Evolutionary conservation across 2,329 filamentous ascomycete species (phyloP).

Genomic region (Seiridium unicorne): DNA sequence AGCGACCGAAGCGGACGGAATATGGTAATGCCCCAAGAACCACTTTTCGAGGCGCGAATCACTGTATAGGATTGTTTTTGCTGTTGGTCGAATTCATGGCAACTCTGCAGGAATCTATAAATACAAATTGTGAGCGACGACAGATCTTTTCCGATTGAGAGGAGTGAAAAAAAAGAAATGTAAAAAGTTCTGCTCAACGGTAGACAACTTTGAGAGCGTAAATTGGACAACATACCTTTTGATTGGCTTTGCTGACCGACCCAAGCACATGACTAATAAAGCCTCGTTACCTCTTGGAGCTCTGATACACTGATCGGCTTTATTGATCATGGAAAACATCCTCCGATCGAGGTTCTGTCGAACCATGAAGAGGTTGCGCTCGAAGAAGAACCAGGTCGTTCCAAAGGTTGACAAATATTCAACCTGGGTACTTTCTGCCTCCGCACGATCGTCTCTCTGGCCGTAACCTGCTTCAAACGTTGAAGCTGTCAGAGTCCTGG

Average conservation of each 20-base stretch:
- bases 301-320: conserved; percentile 19
- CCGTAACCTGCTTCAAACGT: conserved; percentile 18
- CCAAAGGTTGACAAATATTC: conserved; percentile 36
- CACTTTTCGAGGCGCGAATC: background rate
- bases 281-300: conserved; percentile 34
- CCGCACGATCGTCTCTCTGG: conserved; percentile 25
- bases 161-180: no score
- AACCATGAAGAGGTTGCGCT: conserved; percentile 33
- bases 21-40: conserved; percentile 33
- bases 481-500: conserved; percentile 31
- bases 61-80: background rate
- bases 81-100: background rate
- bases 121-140: background rate
- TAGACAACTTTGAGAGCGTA: no score
- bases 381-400: conserved; percentile 32
- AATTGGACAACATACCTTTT: background rate
- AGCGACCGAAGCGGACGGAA: conserved; percentile 29
- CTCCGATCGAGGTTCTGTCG: conserved; percentile 11
- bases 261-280: conserved; percentile 35
- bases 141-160: no score
- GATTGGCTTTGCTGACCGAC: conserved; percentile 29
- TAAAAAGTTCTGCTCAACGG: no score
- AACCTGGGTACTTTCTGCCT: conserved; percentile 21
- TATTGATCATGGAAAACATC: background rate
- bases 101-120: conserved; percentile 24